phyloP scores from a whole-genome alignment of 2,329 filamentous ascomycete genomes.

The Penicillium sp. region DNA sequence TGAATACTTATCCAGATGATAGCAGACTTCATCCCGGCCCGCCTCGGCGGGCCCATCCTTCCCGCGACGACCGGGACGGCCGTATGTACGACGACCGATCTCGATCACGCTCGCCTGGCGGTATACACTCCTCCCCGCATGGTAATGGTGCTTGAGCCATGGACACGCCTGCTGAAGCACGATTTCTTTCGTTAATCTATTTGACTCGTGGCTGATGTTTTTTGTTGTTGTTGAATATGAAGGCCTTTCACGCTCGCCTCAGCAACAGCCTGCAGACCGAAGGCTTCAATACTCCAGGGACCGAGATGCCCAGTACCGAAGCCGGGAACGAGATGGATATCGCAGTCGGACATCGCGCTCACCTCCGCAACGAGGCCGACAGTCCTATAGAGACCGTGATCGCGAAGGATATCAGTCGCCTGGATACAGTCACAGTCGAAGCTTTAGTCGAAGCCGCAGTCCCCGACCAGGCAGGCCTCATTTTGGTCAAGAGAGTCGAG shows the following conservation, averaged over 20 bases:
- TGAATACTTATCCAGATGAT: conserved; percentile 28
- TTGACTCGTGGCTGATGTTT: conserved; percentile 38
- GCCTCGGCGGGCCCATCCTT: conserved; percentile 24
- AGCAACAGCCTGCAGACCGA: conserved; percentile 37
- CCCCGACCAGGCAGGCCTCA: conserved; percentile 37
- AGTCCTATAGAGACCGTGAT: conserved; percentile 43
- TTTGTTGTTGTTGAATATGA: conserved; percentile 18
- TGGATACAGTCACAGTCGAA: conserved; percentile 36
- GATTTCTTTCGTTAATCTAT: conserved; percentile 9
- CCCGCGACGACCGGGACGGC: conserved; percentile 38
- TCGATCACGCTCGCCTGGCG: conserved; percentile 42
- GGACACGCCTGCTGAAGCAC: conserved; percentile 16
- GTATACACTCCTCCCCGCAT: conserved; percentile 45
- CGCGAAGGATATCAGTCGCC: conserved; percentile 46
- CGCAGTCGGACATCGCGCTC: conserved; percentile 33
- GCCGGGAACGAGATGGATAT: conserved; percentile 35
- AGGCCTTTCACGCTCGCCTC: conserved; percentile 38
- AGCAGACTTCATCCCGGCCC: conserved; percentile 23
- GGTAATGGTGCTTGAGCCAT: conserved; percentile 30
- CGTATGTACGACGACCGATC: conserved; percentile 47
- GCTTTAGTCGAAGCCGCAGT: conserved; percentile 36
- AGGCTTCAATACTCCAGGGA: conserved; percentile 35
- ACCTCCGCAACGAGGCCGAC: conserved; percentile 35
- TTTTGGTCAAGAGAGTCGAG: conserved; percentile 44
- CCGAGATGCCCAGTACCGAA: conserved; percentile 31